Percentiles rank a stretch among this genome's conserved stretches.
phyloP scores from a whole-genome alignment of 192 early-diverging fungal species.

The Phlyctochytrium bullatum region DNA sequence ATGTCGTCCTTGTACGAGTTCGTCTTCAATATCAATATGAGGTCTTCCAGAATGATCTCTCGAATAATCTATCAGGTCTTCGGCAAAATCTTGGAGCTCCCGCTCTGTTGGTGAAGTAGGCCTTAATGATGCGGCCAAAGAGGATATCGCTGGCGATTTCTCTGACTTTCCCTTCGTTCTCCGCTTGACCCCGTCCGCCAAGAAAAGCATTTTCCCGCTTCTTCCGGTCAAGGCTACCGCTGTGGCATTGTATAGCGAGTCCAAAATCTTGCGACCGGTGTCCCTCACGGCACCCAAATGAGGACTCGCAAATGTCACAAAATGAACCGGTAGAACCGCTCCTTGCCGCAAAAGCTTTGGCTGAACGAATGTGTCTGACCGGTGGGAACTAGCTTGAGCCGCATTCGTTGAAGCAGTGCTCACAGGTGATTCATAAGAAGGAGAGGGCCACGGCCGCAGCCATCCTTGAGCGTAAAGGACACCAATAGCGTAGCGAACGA shows the following conservation, averaged over 20 bases:
- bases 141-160: neutral
- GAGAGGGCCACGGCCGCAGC: neutral
- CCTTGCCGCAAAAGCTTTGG: neutral
- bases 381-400: constrained; percentile 12
- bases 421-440: neutral
- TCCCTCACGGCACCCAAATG: constrained; percentile 35
- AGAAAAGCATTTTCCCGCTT: constrained; percentile 13
- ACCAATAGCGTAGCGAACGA: constrained; percentile 48
- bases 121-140: neutral
- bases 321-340: constrained; percentile 29
- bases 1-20: neutral
- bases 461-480: constrained; percentile 32
- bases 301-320: constrained; percentile 48
- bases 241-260: constrained; percentile 7
- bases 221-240: constrained; percentile 9
- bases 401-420: neutral
- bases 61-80: neutral
- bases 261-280: neutral
- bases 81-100: neutral
- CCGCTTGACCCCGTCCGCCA: constrained; percentile 5
- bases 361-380: constrained; percentile 6
- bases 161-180: neutral
- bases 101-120: neutral
- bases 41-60: too few relatives aligned
- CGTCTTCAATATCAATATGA: neutral